Evolutionary conservation across 1,284 basidiomycete genomes (phyloP).

Genomic region (Leucoagaricus sp.): DNA sequence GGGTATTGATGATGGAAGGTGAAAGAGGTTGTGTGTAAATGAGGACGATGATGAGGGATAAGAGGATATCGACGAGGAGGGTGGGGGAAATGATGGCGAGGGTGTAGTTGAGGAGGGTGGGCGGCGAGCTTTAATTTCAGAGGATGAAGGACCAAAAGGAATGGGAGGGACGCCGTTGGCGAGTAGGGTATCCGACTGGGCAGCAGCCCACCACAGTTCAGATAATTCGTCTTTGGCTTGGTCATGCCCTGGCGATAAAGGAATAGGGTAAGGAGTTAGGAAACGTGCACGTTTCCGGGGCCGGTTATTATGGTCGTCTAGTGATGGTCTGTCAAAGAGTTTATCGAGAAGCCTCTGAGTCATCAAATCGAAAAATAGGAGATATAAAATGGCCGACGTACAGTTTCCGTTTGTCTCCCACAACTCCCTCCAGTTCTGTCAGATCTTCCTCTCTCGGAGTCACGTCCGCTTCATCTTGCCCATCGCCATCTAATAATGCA

Average conservation of each 20-base stretch:
- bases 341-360: slow-evolving; percentile 8
- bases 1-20: slow-evolving; percentile 1
- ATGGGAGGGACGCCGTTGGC: slow-evolving; percentile 66
- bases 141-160: slow-evolving; percentile 44
- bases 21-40: not conserved
- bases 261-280: slow-evolving; percentile 32
- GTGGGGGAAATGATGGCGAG: not conserved
- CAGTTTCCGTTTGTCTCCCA: slow-evolving; percentile 67
- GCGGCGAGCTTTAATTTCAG: slow-evolving; percentile 20
- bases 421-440: slow-evolving; percentile 38
- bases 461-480: slow-evolving; percentile 38
- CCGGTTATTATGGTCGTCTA: slow-evolving; percentile 26
- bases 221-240: slow-evolving; percentile 39
- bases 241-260: slow-evolving; percentile 29
- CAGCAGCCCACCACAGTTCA: slow-evolving; percentile 75
- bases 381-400: slow-evolving; percentile 35
- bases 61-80: not conserved
- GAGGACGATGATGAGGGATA: not conserved
- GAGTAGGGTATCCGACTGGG: slow-evolving; percentile 60
- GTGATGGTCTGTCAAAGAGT: slow-evolving; percentile 27
- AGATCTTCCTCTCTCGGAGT: slow-evolving; percentile 25
- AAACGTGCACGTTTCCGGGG: slow-evolving; percentile 45
- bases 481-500: slow-evolving; percentile 26
- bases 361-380: not conserved
- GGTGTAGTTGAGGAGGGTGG: not conserved